Conservation (phyloP, 805 yeast species). For the Torulaspora indica region DNA sequence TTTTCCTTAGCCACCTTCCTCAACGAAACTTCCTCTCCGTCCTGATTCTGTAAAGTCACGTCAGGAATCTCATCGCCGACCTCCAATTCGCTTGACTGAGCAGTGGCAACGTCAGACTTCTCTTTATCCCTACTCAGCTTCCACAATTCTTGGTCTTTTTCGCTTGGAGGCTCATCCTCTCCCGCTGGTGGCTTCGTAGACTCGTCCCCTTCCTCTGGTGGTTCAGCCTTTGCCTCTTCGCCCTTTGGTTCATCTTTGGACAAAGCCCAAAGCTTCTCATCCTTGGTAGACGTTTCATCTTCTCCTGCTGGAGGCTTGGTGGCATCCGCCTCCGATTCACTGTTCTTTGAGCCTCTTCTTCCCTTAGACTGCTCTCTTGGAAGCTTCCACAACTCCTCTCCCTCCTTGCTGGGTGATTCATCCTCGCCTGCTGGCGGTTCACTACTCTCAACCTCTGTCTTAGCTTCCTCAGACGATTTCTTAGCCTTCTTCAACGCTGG, state of each 20-base stretch:
- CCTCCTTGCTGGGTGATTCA: not conserved
- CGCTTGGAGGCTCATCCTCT: conserved; percentile 9
- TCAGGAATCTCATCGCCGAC: conserved; percentile 68
- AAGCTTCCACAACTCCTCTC: conserved; percentile 2
- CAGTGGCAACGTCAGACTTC: conserved; percentile 5
- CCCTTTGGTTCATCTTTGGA: not conserved
- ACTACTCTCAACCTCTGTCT: not conserved
- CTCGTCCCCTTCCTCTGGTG: not conserved
- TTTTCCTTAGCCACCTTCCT: conserved; percentile 39
- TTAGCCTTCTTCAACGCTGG: conserved; percentile 26
- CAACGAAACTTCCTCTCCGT: conserved; percentile 56
- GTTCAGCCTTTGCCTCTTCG: not conserved
- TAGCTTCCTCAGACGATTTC: not conserved
- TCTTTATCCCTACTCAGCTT: conserved; percentile 4
- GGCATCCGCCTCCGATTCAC: not conserved
- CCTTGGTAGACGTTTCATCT: conserved; percentile 1
- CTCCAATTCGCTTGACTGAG: conserved; percentile 28
- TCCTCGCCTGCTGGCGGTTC: conserved; percentile 7
- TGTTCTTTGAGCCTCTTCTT: conserved; percentile 7
- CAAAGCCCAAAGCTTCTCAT: conserved; percentile 1
- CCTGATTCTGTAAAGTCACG: conserved; percentile 59
- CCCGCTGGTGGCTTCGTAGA: conserved; percentile 3
- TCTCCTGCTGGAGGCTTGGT: conserved; percentile 6
- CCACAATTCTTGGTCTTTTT: conserved; percentile 7
- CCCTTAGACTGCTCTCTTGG: conserved; percentile 8